Base-by-base conservation (phyloP, 2,329 filamentous ascomycete genomes). In the Xylariaceae sp. region DNA sequence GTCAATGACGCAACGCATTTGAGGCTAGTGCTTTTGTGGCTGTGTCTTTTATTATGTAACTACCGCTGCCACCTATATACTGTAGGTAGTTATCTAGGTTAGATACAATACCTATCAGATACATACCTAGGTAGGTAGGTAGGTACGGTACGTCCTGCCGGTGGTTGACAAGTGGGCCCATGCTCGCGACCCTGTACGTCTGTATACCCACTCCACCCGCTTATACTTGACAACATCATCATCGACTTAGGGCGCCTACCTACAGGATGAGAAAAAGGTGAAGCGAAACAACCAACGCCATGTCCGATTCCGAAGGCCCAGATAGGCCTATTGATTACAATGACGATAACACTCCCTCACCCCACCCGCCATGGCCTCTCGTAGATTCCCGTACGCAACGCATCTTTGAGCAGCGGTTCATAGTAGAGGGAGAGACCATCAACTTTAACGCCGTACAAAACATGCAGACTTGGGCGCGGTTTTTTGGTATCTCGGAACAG, bases 361-460 rank as follows among this genome's bases (percentile, higher is more conserved):
- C 56, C 39, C 40, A 62, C 37, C 41, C 11, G 32, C 59, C 56
- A n/a, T 69, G 67, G 67, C 67, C 67, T 31, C 2, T n/a, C 7
- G 3, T 62, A 8, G 12, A 50, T 32, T 40, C 55, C 6, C 39
- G 47, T 42, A 2, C 27, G 4, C 58, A 64, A 47, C 55, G 49
- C 11, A 35, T 44, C 29, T 51, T 68, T 29, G 65, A 69, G 55
- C 52, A 41, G 9, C 54, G 35, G 4, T 68, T 42, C 35, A 59
- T 69, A 27, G 60, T 60, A 41, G 57, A 65, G 2, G 67, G 62
- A 4, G 64, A 58, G 27, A 68, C 65, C 30, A 63, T 70, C n/a
- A 47, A 65, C 48, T 69, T 68, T 37, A 63, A 65, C 19, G 51
- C 30, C 8, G 30, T 69, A 12, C 60, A 60, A 1, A 8, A 49